Evolutionary conservation across 306 rosid genomes (phyloP), one percentile per base, ranked within the genome.

Genomic region (Arachis stenosperma): DNA sequence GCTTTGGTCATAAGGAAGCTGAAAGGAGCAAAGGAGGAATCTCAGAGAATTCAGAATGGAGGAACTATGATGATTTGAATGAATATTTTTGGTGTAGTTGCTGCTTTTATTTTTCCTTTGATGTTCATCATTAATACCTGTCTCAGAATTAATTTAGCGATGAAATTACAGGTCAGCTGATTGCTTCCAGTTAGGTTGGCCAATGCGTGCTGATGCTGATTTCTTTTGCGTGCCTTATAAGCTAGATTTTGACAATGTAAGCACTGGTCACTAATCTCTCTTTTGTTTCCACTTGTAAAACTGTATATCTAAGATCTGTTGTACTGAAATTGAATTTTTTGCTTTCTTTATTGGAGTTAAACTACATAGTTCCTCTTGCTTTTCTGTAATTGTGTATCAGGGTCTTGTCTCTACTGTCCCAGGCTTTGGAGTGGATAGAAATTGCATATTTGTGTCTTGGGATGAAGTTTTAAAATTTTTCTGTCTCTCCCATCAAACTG

Each of bases 151-250:
- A 58, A 78, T 30, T 75, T 22, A 74, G 52, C 67, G 27, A 12
- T 67, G 22, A 61, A 68, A 83, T 63, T 85, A 78, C 43, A 93
- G 98, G 98, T 93, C 98, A 17, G 93, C 88, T 77, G 96, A 90
- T 84, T 93, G 98, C 79, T 93, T 93, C 77, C 97, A 97, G 67
- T 78, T 90, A 64, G 97, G 98, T 64, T 93, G 98, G 98, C 98
- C 98, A 2, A 93, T 93, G 98, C 97, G 93, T 75, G 93, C 91
- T 6, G 97, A 86, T 68, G 97, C 96, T 61, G 96, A 93, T 81
- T 93, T 93, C 87, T 93, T 93, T 81, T 79, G 82, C 4, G 37
- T 33, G 72, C 43, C 69, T 79, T 83, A 2, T 56, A 87, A 54
- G 70, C 0, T 8, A 47, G 0, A 22, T 70, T 76, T 55, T 73